Base-by-base conservation (phyloP, 2,329 filamentous ascomycete species). In the Gliomastix tumulicola region DNA sequence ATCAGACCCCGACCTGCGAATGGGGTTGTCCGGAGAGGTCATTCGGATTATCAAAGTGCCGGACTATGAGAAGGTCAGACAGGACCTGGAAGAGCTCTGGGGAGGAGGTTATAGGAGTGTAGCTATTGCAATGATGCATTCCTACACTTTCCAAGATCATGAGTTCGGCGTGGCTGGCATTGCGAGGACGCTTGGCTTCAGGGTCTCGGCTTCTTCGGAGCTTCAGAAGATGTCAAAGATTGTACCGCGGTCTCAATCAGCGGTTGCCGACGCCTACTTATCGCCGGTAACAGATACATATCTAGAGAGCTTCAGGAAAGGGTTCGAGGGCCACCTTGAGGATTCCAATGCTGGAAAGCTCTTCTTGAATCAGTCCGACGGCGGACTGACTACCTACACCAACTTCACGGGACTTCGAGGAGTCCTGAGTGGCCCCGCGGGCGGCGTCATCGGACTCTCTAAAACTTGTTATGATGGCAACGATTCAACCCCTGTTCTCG, bases 111-210 rank as follows among this genome's bases (percentile, higher is more conserved):
- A 84, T 44, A 40, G 52, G 12, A 61, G 56, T 12, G 35, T 67
- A 1, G 63, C 62, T 4, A 76, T 88, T 3, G 83, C 78, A 40
- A 63, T 88, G 37, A 81, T 87, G 66, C 84, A 88, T 49, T 80
- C 79, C 8, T 88, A 88, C 49, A 56, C 59, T 15, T 63, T 56
- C 21, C 82, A 80, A 1, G 68, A 74, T 9, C 83, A 87, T 42
- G 62, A 66, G 36, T 41, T 56, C 1, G 49, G 53, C 15, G 52
- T 66, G 9, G 55, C 53, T 13, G 41, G 46, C 1, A 40, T 66
- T 0, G 63, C 63, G 0, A 42, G 44, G 3, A 52, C 59, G 7
- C 57, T 65, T 47, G 63, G 63, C 68, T 62, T 65, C 41, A 55
- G 49, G 13, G 57, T 39, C 9, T 27, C 37, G 4, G 17, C 25